These are phyloP conservation scores for Diaporthe australafricana DNA, from an alignment of 2,329 filamentous ascomycete genomes.

Conservation along the genomic window DNA sequence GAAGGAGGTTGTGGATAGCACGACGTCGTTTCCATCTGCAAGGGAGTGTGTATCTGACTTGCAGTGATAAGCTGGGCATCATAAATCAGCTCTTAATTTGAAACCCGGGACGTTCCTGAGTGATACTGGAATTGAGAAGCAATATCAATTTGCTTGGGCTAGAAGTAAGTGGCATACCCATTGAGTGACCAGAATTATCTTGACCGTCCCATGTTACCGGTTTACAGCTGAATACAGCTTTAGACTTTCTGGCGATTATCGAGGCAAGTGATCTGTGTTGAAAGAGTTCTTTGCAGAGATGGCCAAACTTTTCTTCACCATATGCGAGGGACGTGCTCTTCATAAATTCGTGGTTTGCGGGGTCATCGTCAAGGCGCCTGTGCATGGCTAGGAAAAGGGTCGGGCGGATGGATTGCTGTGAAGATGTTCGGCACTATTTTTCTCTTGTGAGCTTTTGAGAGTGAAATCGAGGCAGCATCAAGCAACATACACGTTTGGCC, in stretches of 20 bases:
- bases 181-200: slow-evolving; percentile 27
- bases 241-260: slow-evolving; percentile 33
- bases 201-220: slow-evolving; percentile 27
- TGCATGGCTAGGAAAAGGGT: slow-evolving; percentile 4
- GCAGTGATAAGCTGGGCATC: slow-evolving; percentile 41
- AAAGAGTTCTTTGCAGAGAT: slow-evolving; percentile 33
- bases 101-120: too few relatives aligned
- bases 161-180: slow-evolving; percentile 23
- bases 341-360: not conserved
- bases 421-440: not conserved
- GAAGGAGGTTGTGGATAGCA: slow-evolving; percentile 41
- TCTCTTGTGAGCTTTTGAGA: not conserved
- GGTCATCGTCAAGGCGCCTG: not conserved
- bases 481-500: not conserved
- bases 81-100: not conserved
- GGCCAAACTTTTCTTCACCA: slow-evolving; percentile 30
- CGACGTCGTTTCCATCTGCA: slow-evolving; percentile 28
- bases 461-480: not conserved
- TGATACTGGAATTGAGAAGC: not conserved
- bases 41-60: slow-evolving; percentile 41
- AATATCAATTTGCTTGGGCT: not conserved
- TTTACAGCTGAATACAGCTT: slow-evolving; percentile 35
- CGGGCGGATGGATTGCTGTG: not conserved
- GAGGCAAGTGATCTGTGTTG: slow-evolving; percentile 39
- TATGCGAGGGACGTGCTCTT: slow-evolving; percentile 37